These are phyloP conservation scores for Zygnema circumcarinatum DNA, from an alignment of 139 green algal genomes.

Conservation along the genomic window DNA sequence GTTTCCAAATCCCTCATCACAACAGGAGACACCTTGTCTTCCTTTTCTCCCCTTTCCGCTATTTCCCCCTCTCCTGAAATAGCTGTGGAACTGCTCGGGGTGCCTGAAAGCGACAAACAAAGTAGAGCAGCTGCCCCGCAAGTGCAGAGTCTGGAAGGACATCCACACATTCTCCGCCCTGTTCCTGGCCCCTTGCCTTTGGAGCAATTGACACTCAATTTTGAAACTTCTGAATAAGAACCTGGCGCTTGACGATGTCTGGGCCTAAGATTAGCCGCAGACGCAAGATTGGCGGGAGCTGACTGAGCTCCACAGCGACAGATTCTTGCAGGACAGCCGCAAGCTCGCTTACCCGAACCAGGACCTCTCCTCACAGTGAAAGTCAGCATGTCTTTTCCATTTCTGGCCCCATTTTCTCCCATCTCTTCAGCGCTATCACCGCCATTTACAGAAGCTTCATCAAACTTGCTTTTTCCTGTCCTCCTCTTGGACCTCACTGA, in stretches of 20 bases:
- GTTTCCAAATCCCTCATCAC: background rate
- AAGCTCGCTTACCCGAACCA: slow-evolving; percentile 1
- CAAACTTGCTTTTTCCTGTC: too few relatives aligned
- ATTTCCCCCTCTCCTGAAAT: background rate
- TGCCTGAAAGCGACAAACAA: background rate
- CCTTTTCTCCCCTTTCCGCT: background rate
- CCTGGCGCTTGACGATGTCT: background rate
- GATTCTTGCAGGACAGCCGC: slow-evolving; percentile 16
- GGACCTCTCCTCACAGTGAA: slow-evolving; percentile 9
- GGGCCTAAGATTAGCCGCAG: background rate
- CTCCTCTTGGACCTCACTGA: too few relatives aligned
- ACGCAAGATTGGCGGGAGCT: background rate
- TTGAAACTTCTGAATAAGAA: background rate
- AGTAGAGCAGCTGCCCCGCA: slow-evolving; percentile 28
- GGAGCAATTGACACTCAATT: background rate
- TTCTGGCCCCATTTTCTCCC: too few relatives aligned
- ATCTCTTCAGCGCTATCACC: too few relatives aligned
- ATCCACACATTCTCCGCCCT: slow-evolving; percentile 24
- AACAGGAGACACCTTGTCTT: background rate
- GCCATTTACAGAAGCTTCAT: too few relatives aligned
- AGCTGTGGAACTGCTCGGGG: background rate
- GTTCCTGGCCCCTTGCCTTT: slow-evolving; percentile 20
- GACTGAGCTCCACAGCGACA: slow-evolving; percentile 6
- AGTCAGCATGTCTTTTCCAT: too few relatives aligned
- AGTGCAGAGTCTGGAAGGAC: slow-evolving; percentile 15